A percentile compares a stretch with the other conserved stretches of the same genome.
These are phyloP conservation scores for Cryphonectria japonica DNA, from an alignment of 2,329 filamentous ascomycete genomes.

Conservation along the genomic window DNA sequence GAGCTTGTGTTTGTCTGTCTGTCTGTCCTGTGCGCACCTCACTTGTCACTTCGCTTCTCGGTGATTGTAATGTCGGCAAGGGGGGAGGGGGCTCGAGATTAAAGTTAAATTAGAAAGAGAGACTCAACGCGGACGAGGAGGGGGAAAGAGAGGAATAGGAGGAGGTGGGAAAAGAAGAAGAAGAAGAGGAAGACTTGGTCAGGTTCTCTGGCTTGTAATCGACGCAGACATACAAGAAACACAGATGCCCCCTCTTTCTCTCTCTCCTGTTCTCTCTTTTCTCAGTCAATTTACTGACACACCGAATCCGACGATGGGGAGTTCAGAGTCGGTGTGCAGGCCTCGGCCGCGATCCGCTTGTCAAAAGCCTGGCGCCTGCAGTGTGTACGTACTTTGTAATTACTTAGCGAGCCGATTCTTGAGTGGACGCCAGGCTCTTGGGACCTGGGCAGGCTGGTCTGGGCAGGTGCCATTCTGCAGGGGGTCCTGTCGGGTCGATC, in stretches of 20 bases:
- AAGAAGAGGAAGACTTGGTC: background rate
- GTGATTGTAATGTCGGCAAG: background rate
- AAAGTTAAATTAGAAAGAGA: slow-evolving; percentile 18
- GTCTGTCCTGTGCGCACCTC: background rate
- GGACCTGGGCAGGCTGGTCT: background rate
- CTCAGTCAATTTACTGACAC: background rate
- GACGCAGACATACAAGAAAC: background rate
- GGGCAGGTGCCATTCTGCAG: slow-evolving; percentile 11
- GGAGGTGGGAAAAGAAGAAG: background rate
- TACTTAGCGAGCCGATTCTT: background rate
- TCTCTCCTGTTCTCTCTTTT: background rate
- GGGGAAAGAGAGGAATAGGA: background rate
- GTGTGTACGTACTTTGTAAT: background rate
- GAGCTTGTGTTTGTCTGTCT: slow-evolving; percentile 6
- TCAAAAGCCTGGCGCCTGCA: background rate
- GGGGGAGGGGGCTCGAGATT: background rate
- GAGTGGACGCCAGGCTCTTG: background rate
- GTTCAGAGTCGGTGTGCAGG: slow-evolving; percentile 18
- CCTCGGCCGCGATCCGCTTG: slow-evolving; percentile 1
- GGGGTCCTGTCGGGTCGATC: background rate
- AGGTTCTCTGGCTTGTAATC: background rate
- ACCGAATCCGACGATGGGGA: background rate
- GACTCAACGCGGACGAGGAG: background rate
- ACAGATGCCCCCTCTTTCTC: background rate
- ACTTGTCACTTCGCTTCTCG: background rate